Evolutionary conservation across 2,329 filamentous ascomycete species (phyloP), one percentile per base, ranked within the genome.

Genomic region (Aureobasidium sp.): DNA sequence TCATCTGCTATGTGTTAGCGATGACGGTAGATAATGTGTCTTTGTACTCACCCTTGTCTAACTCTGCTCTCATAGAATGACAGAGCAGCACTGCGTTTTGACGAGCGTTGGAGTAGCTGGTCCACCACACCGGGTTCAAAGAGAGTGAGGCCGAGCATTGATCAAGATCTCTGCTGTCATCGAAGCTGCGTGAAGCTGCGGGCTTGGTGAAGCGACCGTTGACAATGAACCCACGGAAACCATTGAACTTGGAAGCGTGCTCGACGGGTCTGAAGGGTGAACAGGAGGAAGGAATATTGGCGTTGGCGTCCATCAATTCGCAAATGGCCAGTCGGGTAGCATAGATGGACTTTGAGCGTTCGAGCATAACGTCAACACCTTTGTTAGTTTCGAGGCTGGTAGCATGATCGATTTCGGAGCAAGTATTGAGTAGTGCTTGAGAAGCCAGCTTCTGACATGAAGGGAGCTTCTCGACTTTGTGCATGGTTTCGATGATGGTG

Each of bases 71-170:
- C 48, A 86, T 84, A 33, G 88, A 88, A 68, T 89, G 85, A 69
- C 90, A 92, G 70, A 91, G 87, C 23, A 88, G 77, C 50, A 88
- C 79, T 2, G 88, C 88, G 69, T 89, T 88, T 65, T 90, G 87
- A 64, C 84, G 81, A 66, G 82, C 87, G 74, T 89, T 90, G 69
- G 86, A 88, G 77, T 89, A 92, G 29, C 88, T 90, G 1, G 84
- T 90, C 88, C 89, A 91, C 73, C 82, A 86, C 51, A 88, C 87
- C 1, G 85, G 82, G 29, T 84, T 81, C 23, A 82, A 81, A 53
- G 85, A 84, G 1, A 92, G 75, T 6, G 82, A 82, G 53, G 78
- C 80, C 6, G 90, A 76, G 69, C 90, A 92, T 13, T 77, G 71
- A 53, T 81, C 78, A 29, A 90, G 74, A 53, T 81, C 71, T 31